These are phyloP conservation scores for Citrus hindsii DNA, from an alignment of 345 rosid species.

Conservation along the genomic window DNA sequence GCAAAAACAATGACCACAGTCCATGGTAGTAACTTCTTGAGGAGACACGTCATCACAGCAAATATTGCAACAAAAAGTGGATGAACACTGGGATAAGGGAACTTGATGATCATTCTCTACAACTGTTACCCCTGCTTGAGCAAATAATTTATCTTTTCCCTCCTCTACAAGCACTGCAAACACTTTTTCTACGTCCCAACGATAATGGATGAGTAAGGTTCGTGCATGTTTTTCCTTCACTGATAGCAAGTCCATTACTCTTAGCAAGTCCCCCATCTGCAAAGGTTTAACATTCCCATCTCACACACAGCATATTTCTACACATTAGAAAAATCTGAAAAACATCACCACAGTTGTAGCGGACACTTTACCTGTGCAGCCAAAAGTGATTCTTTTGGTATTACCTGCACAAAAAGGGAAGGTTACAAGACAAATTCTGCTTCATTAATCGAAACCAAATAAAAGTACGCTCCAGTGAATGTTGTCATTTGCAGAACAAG, in stretches of 20 bases:
- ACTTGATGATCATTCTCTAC: constrained; percentile 5
- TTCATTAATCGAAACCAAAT: background rate
- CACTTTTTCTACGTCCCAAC: constrained; percentile 39
- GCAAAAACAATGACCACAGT: constrained; percentile 42
- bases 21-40: constrained; percentile 27
- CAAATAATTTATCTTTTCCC: constrained; percentile 30
- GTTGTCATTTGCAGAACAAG: too few species aligned
- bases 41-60: constrained; percentile 32
- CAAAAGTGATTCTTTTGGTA: constrained; percentile 34
- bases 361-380: constrained; percentile 29
- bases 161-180: constrained; percentile 26
- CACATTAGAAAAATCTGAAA: background rate
- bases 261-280: constrained; percentile 42
- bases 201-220: constrained; percentile 29
- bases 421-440: background rate
- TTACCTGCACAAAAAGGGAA: constrained; percentile 28
- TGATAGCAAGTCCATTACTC: constrained; percentile 48
- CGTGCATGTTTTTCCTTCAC: constrained; percentile 33
- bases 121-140: constrained; percentile 27
- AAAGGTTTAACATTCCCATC: background rate
- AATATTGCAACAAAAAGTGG: constrained; percentile 23
- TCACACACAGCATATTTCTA: background rate
- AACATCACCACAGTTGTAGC: background rate
- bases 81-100: background rate
- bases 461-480: background rate